Percentiles rank a stretch among this genome's conserved stretches.
These are phyloP conservation scores for Erythrobasidium hasegawianum DNA, from an alignment of 1,284 basidiomycete species.

Conservation along the genomic window DNA sequence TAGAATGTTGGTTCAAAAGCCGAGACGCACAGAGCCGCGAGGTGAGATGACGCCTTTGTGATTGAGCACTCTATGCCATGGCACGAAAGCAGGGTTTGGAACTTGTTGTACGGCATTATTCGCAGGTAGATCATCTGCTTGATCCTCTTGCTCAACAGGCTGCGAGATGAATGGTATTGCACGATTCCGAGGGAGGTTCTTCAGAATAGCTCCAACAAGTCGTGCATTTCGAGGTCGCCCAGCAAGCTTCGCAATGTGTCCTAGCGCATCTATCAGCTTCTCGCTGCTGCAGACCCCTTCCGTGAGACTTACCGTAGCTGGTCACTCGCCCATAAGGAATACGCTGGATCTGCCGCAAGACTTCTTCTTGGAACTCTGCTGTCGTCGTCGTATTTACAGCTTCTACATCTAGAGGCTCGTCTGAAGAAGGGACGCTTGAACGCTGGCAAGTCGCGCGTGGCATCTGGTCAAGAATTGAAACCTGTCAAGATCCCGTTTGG, in stretches of 20 bases:
- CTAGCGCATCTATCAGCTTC: conserved; percentile 7
- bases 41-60: conserved; percentile 39
- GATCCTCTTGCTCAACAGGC: no score
- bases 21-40: conserved; percentile 37
- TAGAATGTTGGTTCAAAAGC: no score
- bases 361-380: conserved; percentile 6
- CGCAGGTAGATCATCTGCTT: background rate
- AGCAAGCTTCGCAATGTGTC: conserved; percentile 39
- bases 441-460: no score
- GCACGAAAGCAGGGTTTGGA: conserved; percentile 38
- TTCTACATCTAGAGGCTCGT: no score
- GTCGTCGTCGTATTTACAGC: no score
- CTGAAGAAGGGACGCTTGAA: no score
- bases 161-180: background rate
- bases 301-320: conserved; percentile 20
- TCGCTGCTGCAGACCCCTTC: no score
- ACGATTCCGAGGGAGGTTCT: conserved; percentile 37
- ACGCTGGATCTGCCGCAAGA: conserved; percentile 9
- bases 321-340: conserved; percentile 19
- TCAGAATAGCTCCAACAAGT: conserved; percentile 43
- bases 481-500: no score
- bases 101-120: background rate
- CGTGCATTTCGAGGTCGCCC: conserved; percentile 41
- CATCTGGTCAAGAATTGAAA: no score
- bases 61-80: conserved; percentile 41